A percentile compares a stretch with the other conserved stretches of the same genome.
Conservation (phyloP, 129 eudicot species). For the Centella asiatica region DNA sequence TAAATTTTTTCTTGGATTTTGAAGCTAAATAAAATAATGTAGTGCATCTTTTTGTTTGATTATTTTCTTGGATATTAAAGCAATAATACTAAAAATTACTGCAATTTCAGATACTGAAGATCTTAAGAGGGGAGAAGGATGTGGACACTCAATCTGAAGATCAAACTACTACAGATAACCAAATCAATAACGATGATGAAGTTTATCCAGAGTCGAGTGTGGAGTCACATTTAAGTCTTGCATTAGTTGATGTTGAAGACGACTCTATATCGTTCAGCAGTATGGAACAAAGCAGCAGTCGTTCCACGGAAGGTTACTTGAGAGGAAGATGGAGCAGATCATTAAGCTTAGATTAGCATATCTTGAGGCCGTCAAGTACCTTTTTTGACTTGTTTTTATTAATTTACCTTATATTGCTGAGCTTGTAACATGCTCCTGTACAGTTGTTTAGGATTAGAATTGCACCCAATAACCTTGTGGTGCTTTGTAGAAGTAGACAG, state of each 20-base stretch:
- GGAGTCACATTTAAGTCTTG: conserved; percentile 68
- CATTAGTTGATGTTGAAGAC: conserved; percentile 58
- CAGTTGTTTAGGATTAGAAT: conserved; percentile 15
- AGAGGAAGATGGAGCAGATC: conserved; percentile 71
- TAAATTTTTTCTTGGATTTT: background rate
- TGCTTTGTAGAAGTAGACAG: conserved; percentile 22
- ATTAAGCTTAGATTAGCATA: conserved; percentile 50
- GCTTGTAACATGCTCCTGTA: conserved; percentile 26
- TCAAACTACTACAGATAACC: conserved; percentile 30
- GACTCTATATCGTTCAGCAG: conserved; percentile 51
- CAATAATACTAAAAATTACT: background rate
- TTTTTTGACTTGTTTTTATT: background rate
- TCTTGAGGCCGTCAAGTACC: background rate
- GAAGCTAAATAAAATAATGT: background rate
- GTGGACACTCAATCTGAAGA: conserved; percentile 14
- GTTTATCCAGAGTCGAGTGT: conserved; percentile 77
- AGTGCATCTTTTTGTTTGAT: background rate
- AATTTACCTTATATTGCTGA: conserved; percentile 5
- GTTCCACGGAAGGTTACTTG: conserved; percentile 56
- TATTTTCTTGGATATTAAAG: background rate
- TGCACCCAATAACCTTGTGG: conserved; percentile 38
- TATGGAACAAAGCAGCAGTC: conserved; percentile 43
- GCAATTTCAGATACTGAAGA: conserved; percentile 28
- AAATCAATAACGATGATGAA: conserved; percentile 54
- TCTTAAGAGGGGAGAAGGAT: conserved; percentile 54